Evolutionary conservation across 1,284 basidiomycete species (phyloP).

Genomic region (Cryptococcus sp.): DNA sequence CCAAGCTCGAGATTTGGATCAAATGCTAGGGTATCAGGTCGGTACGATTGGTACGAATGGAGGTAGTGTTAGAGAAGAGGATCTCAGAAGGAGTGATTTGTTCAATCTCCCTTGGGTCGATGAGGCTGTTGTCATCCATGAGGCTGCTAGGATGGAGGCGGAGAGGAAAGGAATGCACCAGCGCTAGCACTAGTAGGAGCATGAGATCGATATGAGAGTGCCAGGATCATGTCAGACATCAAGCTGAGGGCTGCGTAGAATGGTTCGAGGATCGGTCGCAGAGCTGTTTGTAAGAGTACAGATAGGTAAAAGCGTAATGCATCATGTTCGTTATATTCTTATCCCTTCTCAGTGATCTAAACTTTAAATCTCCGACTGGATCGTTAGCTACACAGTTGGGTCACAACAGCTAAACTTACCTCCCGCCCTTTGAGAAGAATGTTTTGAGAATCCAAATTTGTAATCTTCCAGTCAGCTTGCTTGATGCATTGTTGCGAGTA

Average conservation of each 20-base stretch:
- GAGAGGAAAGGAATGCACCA: conserved; percentile 14
- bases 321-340: neutral
- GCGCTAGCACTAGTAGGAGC: conserved; percentile 1
- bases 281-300: no score
- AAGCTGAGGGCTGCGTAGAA: no score
- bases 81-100: conserved; percentile 80
- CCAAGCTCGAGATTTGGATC: conserved; percentile 85
- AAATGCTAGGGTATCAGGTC: conserved; percentile 68
- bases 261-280: no score
- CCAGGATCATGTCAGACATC: no score
- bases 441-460: conserved; percentile 88
- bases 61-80: conserved; percentile 69
- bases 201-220: conserved; percentile 3
- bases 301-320: neutral
- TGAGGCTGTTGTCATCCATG: conserved; percentile 47
- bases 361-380: conserved; percentile 21
- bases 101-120: conserved; percentile 80
- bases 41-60: conserved; percentile 58
- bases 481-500: conserved; percentile 33
- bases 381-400: conserved; percentile 3
- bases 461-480: conserved; percentile 52
- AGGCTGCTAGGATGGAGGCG: conserved; percentile 34
- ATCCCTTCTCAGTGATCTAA: conserved; percentile 3
- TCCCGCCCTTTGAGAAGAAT: conserved; percentile 75
- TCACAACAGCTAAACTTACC: conserved; percentile 54